A percentile compares a stretch with the other conserved stretches of the same genome.
phyloP scores from a whole-genome alignment of 306 rosid genomes.

The Fragaria iinumae region DNA sequence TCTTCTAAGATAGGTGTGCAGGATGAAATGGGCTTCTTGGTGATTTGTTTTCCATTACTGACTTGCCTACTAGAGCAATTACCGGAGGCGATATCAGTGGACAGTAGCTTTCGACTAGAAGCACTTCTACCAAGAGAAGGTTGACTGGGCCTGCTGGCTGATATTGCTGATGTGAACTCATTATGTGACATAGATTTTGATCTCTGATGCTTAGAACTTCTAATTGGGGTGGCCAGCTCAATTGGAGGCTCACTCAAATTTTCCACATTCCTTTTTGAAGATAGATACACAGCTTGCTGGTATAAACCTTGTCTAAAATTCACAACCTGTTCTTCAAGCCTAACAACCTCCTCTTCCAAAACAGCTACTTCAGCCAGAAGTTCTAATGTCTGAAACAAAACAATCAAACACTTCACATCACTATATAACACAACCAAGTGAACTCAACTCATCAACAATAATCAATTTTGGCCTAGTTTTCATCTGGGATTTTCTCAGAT shows the following conservation, averaged over 20 bases:
- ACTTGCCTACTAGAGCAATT: constrained; percentile 33
- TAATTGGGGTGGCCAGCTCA: constrained; percentile 42
- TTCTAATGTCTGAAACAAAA: constrained; percentile 64
- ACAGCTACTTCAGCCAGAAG: constrained; percentile 97
- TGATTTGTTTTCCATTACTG: constrained; percentile 37
- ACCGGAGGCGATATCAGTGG: constrained; percentile 36
- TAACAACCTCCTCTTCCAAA: constrained; percentile 83
- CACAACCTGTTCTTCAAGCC: constrained; percentile 80
- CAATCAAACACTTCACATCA: constrained; percentile 8
- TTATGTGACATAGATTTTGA: constrained; percentile 68
- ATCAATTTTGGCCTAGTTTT: not conserved
- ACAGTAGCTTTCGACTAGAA: constrained; percentile 61
- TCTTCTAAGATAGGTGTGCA: constrained; percentile 47
- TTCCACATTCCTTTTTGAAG: constrained; percentile 61
- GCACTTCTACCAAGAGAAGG: constrained; percentile 67
- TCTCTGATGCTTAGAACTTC: constrained; percentile 62
- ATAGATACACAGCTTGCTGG: constrained; percentile 76
- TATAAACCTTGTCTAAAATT: constrained; percentile 78
- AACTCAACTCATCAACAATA: not conserved
- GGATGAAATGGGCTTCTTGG: constrained; percentile 39
- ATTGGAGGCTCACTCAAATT: constrained; percentile 31
- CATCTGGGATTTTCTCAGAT: not conserved
- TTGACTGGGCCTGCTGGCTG: constrained; percentile 39
- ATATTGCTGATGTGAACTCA: constrained; percentile 50
- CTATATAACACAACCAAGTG: not conserved